Conservation (phyloP, 139 green algal genomes). For the Chlamydomonas asymmetrica region DNA sequence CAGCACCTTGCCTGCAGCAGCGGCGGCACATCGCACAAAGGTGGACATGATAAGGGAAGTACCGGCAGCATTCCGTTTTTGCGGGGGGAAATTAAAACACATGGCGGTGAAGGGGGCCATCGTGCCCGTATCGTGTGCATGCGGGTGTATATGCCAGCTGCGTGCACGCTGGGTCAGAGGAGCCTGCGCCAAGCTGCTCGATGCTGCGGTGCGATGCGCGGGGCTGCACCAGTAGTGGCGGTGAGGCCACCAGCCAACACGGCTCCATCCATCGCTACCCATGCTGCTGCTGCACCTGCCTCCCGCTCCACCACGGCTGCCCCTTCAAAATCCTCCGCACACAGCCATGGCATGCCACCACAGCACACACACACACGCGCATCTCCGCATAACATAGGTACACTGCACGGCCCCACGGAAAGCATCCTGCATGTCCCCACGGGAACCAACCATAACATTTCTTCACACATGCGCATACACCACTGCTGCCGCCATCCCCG, state of each 20-base stretch:
- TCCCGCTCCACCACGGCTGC: too few relatives aligned
- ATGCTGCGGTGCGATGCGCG: background rate
- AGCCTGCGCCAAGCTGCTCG: background rate
- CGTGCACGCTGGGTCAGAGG: background rate
- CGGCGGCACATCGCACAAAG: constrained; percentile 10
- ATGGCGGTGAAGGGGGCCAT: background rate
- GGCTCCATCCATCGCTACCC: too few relatives aligned
- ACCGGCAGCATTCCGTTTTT: background rate
- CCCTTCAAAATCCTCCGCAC: too few relatives aligned
- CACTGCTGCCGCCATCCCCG: background rate
- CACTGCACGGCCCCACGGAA: background rate
- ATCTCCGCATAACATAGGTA: too few relatives aligned
- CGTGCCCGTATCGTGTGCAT: background rate
- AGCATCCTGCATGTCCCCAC: background rate
- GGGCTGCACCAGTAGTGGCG: too few relatives aligned
- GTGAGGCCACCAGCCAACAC: too few relatives aligned
- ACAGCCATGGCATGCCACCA: too few relatives aligned
- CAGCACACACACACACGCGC: too few relatives aligned
- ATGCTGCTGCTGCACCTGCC: too few relatives aligned
- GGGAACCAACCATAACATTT: background rate
- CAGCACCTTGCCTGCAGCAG: constrained; percentile 25
- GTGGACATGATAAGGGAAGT: background rate
- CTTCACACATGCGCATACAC: background rate
- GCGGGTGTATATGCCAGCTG: background rate
- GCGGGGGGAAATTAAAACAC: background rate